These are phyloP conservation scores for Begonia loranthoides DNA, from an alignment of 306 rosid genomes.

Conservation along the genomic window DNA sequence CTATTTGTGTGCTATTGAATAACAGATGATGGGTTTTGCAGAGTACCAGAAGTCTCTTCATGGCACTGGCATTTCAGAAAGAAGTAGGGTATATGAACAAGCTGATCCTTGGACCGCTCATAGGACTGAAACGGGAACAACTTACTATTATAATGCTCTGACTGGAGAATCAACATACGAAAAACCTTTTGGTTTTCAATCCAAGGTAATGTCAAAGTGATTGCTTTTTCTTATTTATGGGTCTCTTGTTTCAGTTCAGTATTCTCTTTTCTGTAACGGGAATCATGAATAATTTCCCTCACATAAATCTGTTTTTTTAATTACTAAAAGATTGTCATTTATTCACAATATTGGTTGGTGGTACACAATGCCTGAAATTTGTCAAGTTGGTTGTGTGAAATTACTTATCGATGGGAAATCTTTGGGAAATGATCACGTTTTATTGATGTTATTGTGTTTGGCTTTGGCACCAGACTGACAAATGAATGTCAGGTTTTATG, in stretches of 20 bases:
- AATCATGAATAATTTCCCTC: too few relatives aligned
- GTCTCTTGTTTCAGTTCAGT: not conserved
- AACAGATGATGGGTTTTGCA: slow-evolving; percentile 17
- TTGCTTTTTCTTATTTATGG: too few relatives aligned
- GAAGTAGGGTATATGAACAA: slow-evolving; percentile 29
- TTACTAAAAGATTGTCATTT: too few relatives aligned
- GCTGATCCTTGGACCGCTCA: slow-evolving; percentile 89
- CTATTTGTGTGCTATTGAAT: not conserved
- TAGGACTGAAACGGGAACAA: slow-evolving; percentile 65
- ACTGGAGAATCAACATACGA: slow-evolving; percentile 79
- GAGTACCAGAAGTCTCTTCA: slow-evolving; percentile 32
- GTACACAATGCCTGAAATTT: too few relatives aligned
- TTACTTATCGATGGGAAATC: too few relatives aligned
- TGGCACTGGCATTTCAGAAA: slow-evolving; percentile 22
- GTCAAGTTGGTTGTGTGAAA: too few relatives aligned
- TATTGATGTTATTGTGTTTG: too few relatives aligned
- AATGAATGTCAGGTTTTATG: too few relatives aligned
- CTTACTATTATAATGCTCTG: slow-evolving; percentile 81
- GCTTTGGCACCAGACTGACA: too few relatives aligned
- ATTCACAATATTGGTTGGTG: too few relatives aligned
- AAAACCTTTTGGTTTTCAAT: slow-evolving; percentile 70
- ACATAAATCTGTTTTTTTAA: too few relatives aligned
- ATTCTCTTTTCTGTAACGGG: not conserved
- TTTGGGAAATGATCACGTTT: too few relatives aligned
- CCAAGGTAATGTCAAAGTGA: slow-evolving; percentile 50